Conservation (phyloP, 176 grass and related monocot genomes). For the Aechmea fasciata region DNA sequence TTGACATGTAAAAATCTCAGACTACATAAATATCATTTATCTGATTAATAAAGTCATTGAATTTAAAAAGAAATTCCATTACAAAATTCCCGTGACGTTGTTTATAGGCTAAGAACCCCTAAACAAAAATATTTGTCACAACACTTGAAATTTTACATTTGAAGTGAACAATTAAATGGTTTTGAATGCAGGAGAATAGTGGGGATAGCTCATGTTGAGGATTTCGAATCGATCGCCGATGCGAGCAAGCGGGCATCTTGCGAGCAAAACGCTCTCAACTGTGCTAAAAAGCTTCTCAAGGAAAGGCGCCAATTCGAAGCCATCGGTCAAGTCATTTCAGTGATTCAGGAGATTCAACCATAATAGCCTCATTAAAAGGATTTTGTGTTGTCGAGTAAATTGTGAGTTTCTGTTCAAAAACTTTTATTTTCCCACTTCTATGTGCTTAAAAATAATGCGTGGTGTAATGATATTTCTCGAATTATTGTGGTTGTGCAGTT, state of each 20-base stretch:
- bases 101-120: too few species aligned
- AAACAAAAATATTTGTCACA: too few species aligned
- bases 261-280: constrained; percentile 49
- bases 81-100: too few species aligned
- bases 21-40: too few species aligned
- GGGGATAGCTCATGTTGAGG: constrained; percentile 80
- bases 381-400: constrained; percentile 6
- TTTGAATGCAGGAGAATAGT: constrained; percentile 58
- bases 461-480: too few species aligned
- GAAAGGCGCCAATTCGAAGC: constrained; percentile 38
- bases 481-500: too few species aligned
- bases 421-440: not conserved
- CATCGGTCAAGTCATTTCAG: constrained; percentile 46
- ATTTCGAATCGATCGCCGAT: constrained; percentile 77
- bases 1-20: too few species aligned
- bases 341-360: constrained; percentile 25
- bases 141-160: too few species aligned
- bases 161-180: not conserved
- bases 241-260: constrained; percentile 48
- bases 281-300: constrained; percentile 67
- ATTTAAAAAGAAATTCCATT: too few species aligned
- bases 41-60: too few species aligned
- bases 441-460: not conserved
- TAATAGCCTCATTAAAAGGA: not conserved
- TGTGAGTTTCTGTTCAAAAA: not conserved